Evolutionary conservation across 257 asterid genomes (phyloP), one percentile per base, ranked within the genome.

Genomic region (Fraxinus anomala): DNA sequence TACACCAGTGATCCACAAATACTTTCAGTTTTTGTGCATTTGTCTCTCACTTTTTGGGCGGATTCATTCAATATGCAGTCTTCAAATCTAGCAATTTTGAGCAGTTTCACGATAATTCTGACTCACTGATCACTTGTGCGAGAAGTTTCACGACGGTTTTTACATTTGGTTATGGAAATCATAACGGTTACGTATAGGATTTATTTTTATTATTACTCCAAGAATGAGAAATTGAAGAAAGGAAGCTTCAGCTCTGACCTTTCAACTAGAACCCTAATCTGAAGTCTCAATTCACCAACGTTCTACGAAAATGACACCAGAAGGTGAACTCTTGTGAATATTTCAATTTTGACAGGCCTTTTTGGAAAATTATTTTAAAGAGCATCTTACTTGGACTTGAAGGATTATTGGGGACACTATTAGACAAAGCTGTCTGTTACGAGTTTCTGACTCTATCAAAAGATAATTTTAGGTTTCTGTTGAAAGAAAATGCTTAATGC

Each of bases 381-480:
- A 80, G 81, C 42, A 79, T 76, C 82, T 89, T 86, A 78, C 98
- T 93, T 92, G 89, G 89, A 78, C 37, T 86, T 85, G 97, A 95
- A 91, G 99, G 91, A 89, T 93, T 56, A 80, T 83, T 85, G 90
- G 93, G 92, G 90, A 89, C 91, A 91, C 91, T 87, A 79, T 89
- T 87, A 89, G 87, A 96, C 93, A 83, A 92, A 85, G 92, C 85
- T 86, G 85, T 81, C 90, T 80, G 81, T 49, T 13, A 68, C 68
- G 80, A 77, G 70, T 81, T 85, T 77, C 70, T 73, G 86, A 80
- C 74, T 80, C 78, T 85, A 73, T 59, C 68, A 30, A 73, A 79
- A 69, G 70, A 42, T 75, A 59, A 47, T 70, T 70, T 63, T 82
- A 78, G 76, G 81, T 83, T 85, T 87, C 83, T 81, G 83, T 76